Evolutionary conservation across 2,329 filamentous ascomycete species (phyloP).

Genomic region (Ophiostoma montium): DNA sequence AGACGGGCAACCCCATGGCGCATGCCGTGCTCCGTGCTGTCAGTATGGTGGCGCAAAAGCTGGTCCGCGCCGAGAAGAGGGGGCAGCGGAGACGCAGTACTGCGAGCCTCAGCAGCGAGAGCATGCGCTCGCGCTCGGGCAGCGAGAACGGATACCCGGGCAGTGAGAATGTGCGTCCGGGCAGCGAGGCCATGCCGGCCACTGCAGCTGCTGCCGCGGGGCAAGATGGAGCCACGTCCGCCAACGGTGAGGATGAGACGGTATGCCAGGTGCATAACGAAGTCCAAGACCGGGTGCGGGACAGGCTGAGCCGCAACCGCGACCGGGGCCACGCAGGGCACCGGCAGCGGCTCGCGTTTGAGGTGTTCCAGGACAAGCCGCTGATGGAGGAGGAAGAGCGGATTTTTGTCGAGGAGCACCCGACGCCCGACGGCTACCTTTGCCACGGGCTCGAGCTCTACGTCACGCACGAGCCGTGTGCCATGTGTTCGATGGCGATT

Average conservation of each 20-base stretch:
- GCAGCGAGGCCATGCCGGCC: no score
- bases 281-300: slow-evolving; percentile 13
- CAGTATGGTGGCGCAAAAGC: slow-evolving; percentile 63
- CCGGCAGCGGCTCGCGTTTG: slow-evolving; percentile 35
- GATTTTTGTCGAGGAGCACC: slow-evolving; percentile 51
- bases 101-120: slow-evolving; percentile 9
- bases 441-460: slow-evolving; percentile 91
- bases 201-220: no score
- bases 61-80: slow-evolving; percentile 40
- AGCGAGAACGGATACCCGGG: no score
- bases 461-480: slow-evolving; percentile 86
- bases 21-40: slow-evolving; percentile 68
- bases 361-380: slow-evolving; percentile 54
- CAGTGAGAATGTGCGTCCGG: slow-evolving; percentile 14
- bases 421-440: slow-evolving; percentile 68
- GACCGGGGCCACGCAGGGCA: slow-evolving; percentile 13
- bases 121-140: slow-evolving; percentile 7
- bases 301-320: slow-evolving; percentile 13
- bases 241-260: background rate
- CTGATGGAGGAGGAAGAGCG: slow-evolving; percentile 51
- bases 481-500: slow-evolving; percentile 95
- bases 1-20: slow-evolving; percentile 58
- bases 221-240: background rate
- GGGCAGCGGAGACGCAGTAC: slow-evolving; percentile 13
- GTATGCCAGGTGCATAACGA: slow-evolving; percentile 11